Evolutionary conservation across 345 rosid genomes (phyloP).

Genomic region (Eucalyptus globulus): DNA sequence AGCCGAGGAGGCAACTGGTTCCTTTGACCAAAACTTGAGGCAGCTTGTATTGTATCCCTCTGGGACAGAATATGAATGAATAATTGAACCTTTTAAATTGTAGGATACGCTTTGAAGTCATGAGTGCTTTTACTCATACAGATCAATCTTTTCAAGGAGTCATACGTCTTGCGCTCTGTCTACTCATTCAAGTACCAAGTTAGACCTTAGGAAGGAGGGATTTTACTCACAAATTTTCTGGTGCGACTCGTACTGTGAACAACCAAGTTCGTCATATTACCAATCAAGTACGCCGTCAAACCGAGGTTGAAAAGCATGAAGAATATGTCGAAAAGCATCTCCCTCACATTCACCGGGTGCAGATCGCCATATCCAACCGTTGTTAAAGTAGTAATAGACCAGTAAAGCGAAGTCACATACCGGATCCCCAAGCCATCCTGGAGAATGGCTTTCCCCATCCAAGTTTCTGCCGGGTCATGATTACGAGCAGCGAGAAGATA

Average conservation of each 20-base stretch:
- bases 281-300: slow-evolving; percentile 79
- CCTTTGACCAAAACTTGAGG: slow-evolving; percentile 56
- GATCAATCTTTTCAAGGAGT: not conserved
- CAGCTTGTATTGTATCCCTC: slow-evolving; percentile 75
- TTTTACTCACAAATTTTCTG: slow-evolving; percentile 66
- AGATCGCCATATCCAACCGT: slow-evolving; percentile 94
- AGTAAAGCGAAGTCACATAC: slow-evolving; percentile 84
- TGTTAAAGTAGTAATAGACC: slow-evolving; percentile 92
- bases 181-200: not conserved
- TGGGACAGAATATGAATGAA: not conserved
- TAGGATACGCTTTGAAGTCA: not conserved
- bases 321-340: slow-evolving; percentile 83
- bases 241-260: slow-evolving; percentile 91
- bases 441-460: slow-evolving; percentile 41
- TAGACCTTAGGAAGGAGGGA: not conserved
- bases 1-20: slow-evolving; percentile 44
- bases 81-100: not conserved
- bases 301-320: slow-evolving; percentile 91
- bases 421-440: slow-evolving; percentile 43
- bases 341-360: slow-evolving; percentile 75
- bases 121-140: not conserved
- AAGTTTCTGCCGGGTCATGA: slow-evolving; percentile 38
- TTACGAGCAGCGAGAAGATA: slow-evolving; percentile 72
- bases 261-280: slow-evolving; percentile 94
- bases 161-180: not conserved